phyloP scores from a whole-genome alignment of 208 protist species.

The Crithidia expoeki region DNA sequence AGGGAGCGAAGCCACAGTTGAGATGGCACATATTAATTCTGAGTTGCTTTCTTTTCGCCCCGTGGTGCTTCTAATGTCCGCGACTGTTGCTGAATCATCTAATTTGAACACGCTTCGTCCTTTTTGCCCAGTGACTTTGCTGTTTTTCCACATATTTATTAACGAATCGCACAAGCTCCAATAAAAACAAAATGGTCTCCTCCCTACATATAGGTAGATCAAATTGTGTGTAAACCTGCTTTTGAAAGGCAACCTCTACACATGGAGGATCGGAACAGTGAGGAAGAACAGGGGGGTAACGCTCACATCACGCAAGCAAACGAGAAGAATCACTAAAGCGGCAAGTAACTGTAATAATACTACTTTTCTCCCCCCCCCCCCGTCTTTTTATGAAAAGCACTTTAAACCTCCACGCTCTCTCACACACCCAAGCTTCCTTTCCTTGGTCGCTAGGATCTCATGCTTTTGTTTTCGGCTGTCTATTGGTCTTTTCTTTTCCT shows the following conservation, averaged over 20 bases:
- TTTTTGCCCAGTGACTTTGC: slow-evolving; percentile 2
- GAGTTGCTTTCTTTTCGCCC: too few species aligned
- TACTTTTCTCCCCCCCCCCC: not conserved
- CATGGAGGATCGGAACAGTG: not conserved
- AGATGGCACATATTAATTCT: too few species aligned
- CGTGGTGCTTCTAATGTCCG: too few species aligned
- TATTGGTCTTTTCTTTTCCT: not conserved
- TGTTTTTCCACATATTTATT: not conserved
- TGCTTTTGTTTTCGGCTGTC: not conserved
- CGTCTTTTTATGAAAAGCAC: not conserved
- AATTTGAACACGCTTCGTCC: too few species aligned
- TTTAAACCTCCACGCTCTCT: not conserved
- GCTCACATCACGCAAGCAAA: not conserved
- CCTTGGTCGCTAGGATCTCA: not conserved
- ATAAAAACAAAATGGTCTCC: not conserved
- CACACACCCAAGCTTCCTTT: not conserved
- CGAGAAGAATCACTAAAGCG: not conserved
- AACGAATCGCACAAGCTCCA: slow-evolving; percentile 11
- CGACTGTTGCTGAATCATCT: too few species aligned
- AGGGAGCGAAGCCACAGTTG: too few species aligned
- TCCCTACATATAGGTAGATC: not conserved
- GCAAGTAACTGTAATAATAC: not conserved
- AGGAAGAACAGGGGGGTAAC: not conserved
- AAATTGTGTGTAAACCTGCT: not conserved
- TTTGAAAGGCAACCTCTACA: not conserved